Base-by-base conservation (phyloP, 306 rosid species). In the Cucurbita moschata region DNA sequence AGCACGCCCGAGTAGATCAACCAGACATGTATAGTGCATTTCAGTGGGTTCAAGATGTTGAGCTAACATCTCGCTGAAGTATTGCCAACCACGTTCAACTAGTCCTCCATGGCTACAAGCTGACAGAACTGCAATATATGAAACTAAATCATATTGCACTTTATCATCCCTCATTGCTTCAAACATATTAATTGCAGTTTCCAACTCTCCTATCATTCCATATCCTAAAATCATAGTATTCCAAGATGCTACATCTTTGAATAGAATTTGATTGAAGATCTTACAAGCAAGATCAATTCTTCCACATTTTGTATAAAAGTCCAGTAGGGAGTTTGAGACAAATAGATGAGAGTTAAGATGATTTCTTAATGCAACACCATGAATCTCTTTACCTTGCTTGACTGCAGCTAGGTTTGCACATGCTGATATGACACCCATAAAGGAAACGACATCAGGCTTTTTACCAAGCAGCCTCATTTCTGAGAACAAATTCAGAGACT, bases 81-180 rank as follows among this genome's bases (percentile, higher is more conserved):
- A 88, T 72, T 82, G 85, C 57, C 75, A 78, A 1, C 98, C 98
- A 54, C 79, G 84, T 62, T 90, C 88, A 47, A 90, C 81, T 50
- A 92, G 79, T 40, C 98, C 96, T 51, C 96, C 96, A 79, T 92
- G 98, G 72, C 98, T 90, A 75, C 98, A 92, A 35, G 93, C 95
- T 57, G 98, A 78, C 65, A 92, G 82, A 77, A 88, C 96, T 37
- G 98, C 96, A 62, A 92, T 83, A 72, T 85, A 92, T 10, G 98
- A 90, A 66, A 92, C 89, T 0, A 91, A 86, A 81, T 92, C 98
- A 8, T 83, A 87, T 55, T 80, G 81, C 59, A 90, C 83, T 11
- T 82, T 77, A 53, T 83, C 86, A 78, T 78, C 85, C 75, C 71
- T 85, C 91, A 90, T 90, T 76, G 82, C 86, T 72, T 90, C 98